Conservation (phyloP, 345 rosid species). For the Psidium guajava region DNA sequence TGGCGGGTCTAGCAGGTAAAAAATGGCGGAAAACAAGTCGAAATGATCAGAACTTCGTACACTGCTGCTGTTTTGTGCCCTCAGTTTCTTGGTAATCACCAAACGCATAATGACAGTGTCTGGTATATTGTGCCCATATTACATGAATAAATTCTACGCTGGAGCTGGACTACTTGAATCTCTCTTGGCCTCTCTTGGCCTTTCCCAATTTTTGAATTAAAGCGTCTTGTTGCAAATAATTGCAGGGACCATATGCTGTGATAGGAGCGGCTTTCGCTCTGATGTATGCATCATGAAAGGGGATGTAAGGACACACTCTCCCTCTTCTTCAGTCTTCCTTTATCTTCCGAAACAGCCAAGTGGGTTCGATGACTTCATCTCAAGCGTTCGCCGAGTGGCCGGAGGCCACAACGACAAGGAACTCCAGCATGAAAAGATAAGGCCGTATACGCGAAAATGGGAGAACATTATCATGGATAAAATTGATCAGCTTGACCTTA, state of each 20-base stretch:
- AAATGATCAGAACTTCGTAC: not conserved
- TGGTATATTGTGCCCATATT: not conserved
- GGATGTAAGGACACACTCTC: constrained; percentile 48
- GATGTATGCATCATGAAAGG: constrained; percentile 75
- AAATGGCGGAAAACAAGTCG: not conserved
- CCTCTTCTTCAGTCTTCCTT: constrained; percentile 55
- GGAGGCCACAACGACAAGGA: not conserved
- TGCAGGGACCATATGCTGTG: constrained; percentile 75
- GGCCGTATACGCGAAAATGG: constrained; percentile 87
- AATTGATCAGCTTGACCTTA: constrained; percentile 48
- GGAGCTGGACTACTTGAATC: not conserved
- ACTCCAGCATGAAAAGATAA: constrained; percentile 42
- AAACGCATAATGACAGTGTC: not conserved
- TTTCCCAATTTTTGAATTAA: not conserved
- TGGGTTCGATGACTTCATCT: constrained; percentile 1
- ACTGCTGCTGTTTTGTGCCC: not conserved
- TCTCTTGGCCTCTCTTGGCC: not conserved
- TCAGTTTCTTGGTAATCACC: not conserved
- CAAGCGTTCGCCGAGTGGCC: not conserved
- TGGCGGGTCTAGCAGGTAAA: not conserved
- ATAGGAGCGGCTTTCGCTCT: constrained; percentile 49
- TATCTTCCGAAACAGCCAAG: constrained; percentile 12
- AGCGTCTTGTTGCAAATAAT: not conserved
- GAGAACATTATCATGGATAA: constrained; percentile 62
- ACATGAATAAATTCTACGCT: not conserved